Evolutionary conservation across 305 asterid genomes (phyloP), one percentile per base, ranked within the genome.

Genomic region (Rubia tinctorum): DNA sequence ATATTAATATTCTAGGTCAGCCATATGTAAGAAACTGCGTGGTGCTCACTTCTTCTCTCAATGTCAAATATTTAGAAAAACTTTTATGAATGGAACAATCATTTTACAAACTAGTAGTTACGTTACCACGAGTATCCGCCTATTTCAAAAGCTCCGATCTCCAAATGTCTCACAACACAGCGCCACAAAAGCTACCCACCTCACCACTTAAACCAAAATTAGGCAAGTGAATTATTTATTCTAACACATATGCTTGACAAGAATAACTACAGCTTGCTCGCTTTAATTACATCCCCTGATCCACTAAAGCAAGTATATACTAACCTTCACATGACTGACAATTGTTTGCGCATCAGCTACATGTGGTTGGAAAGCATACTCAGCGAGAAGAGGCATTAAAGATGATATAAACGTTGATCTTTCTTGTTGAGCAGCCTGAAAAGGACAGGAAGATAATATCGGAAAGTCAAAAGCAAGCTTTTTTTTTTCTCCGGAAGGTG

Each of bases 401-500:
- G 96, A 87, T 75, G 89, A 79, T 76, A 93, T 84, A 76, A 87
- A 91, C 39, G 86, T 88, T 75, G 97, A 86, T 81, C 96, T 84
- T 84, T 95, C 98, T 84, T 91, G 91, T 80, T 91, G 94, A 40
- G 97, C 95, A 80, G 93, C 97, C 98, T 95, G 95, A 82, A 85
- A 85, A 70, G 80, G 71, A 22, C 64, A 84, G 78, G 76, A 80
- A 67, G 74, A 71, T 71, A 74, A 79, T 77, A 77, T 70, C 77
- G 74, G 18, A 58, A 37, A n/a, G 20, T 13, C 66, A 53, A 56
- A 20, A 18, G 8, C 17, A 17, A 44, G 56, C 71, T 37, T 37
- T 30, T 30, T 30, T 20, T 20, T 17, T 22, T 43, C 49, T 12
- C 5, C 12, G 23, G 55, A 6, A 74, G 59, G 45, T 53, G 30